These are phyloP conservation scores for Vitis hybrid DNA, from an alignment of 177 flowering plant genomes.

Conservation along the genomic window DNA sequence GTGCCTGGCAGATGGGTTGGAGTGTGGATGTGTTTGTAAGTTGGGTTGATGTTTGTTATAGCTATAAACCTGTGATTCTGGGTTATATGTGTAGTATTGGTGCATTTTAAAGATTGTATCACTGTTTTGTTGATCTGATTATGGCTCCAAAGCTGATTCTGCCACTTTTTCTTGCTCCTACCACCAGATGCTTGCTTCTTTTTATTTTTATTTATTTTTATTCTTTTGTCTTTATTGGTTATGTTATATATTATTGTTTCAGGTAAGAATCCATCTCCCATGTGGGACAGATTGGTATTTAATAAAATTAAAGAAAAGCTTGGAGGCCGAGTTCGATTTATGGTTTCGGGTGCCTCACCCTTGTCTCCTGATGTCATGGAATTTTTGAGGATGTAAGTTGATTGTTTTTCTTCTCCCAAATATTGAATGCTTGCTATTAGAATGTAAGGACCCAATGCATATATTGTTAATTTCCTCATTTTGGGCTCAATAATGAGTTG, in stretches of 20 bases:
- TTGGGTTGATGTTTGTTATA: no score
- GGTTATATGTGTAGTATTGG: no score
- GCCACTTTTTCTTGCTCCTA: no score
- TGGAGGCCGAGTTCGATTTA: slow-evolving; percentile 86
- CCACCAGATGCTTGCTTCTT: no score
- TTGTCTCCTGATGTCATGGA: slow-evolving; percentile 96
- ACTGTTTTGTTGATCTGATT: no score
- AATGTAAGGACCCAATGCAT: background rate
- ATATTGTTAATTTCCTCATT: background rate
- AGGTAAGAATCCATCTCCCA: slow-evolving; percentile 86
- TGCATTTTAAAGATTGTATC: no score
- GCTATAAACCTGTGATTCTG: no score
- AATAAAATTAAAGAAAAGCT: slow-evolving; percentile 87
- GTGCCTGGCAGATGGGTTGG: no score
- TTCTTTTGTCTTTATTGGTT: background rate
- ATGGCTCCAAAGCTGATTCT: no score
- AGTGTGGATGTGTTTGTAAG: no score
- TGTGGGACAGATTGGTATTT: slow-evolving; percentile 96
- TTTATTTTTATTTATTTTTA: no score
- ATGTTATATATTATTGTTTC: slow-evolving; percentile 14
- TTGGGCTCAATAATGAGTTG: background rate
- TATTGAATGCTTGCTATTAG: background rate
- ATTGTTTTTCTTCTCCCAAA: slow-evolving; percentile 2
- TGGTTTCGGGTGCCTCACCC: slow-evolving; percentile 96
- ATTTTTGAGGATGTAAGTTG: slow-evolving; percentile 85